Evolutionary conservation across 2,329 filamentous ascomycete species (phyloP).

Genomic region (Macroventuria anomochaeta): DNA sequence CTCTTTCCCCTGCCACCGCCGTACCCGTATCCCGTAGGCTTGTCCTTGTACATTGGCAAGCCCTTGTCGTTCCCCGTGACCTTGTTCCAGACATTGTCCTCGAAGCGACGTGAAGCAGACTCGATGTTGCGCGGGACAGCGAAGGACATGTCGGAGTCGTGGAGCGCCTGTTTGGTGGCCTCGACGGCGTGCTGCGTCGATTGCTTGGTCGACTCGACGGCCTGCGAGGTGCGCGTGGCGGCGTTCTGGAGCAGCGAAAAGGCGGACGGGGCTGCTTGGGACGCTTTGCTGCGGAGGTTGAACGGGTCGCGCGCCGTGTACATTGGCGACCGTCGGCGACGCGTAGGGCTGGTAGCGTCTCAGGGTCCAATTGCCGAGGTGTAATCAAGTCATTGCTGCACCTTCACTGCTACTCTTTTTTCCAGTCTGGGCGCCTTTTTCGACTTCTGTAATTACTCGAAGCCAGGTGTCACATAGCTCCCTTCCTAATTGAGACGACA

Average conservation of each 20-base stretch:
- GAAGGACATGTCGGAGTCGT: conserved; percentile 52
- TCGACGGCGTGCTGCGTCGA: conserved; percentile 44
- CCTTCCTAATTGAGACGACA: conserved; percentile 22
- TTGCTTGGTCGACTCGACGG: conserved; percentile 23
- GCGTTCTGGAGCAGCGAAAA: conserved; percentile 41
- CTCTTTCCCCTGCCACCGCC: conserved; percentile 63
- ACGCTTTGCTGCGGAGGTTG: conserved; percentile 50
- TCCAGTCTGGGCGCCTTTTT: too few species aligned
- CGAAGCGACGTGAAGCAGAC: conserved; percentile 49
- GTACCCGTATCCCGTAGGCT: conserved; percentile 77
- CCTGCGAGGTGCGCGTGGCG: conserved; percentile 34
- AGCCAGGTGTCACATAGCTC: conserved; percentile 37
- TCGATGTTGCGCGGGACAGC: conserved; percentile 52
- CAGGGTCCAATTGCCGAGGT: conserved; percentile 9
- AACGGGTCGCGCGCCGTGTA: conserved; percentile 55
- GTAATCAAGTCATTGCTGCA: too few species aligned
- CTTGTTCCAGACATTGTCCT: conserved; percentile 52
- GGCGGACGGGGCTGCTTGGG: conserved; percentile 36
- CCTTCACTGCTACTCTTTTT: too few species aligned
- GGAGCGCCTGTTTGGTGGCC: conserved; percentile 37
- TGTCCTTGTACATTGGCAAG: conserved; percentile 98
- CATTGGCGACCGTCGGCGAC: conserved; percentile 37
- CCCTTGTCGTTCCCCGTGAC: conserved; percentile 68
- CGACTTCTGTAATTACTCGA: not conserved
- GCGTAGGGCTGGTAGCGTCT: conserved; percentile 13